phyloP scores from a whole-genome alignment of 148 eudicot genomes.

The Polygonum maritimum region DNA sequence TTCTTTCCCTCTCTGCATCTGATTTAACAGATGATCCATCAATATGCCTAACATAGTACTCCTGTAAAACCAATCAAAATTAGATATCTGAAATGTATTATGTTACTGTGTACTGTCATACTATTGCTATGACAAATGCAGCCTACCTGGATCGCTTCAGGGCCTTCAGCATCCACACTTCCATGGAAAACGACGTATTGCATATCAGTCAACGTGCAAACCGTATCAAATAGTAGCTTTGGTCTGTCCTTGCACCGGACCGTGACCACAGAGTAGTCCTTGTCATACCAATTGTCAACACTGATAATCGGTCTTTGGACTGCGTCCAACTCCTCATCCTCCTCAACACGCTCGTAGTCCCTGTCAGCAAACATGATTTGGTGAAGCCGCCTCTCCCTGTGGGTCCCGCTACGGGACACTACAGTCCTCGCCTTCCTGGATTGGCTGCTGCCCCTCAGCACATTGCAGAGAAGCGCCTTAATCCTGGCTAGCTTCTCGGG shows the following conservation, averaged over 20 bases:
- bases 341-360: conserved; percentile 47
- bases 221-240: conserved; percentile 77
- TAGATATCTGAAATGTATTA: not conserved
- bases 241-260: conserved; percentile 82
- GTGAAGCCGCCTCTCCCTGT: conserved; percentile 82
- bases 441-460: conserved; percentile 57
- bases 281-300: conserved; percentile 77
- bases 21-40: conserved; percentile 95
- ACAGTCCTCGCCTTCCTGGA: conserved; percentile 66
- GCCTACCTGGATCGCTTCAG: conserved; percentile 73
- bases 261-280: conserved; percentile 80
- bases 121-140: not conserved
- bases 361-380: conserved; percentile 90
- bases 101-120: not conserved
- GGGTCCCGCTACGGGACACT: conserved; percentile 53
- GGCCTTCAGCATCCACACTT: conserved; percentile 74
- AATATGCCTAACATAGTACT: conserved; percentile 70
- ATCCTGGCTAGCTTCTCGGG: conserved; percentile 48
- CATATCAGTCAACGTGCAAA: conserved; percentile 95
- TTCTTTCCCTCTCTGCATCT: conserved; percentile 82
- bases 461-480: conserved; percentile 64
- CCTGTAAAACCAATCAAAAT: conserved; percentile 26
- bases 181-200: conserved; percentile 90
- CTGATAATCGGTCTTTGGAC: conserved; percentile 55
- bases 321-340: conserved; percentile 22